These are phyloP conservation scores for Teunomyces atbi DNA, from an alignment of 805 yeast genomes.

Conservation along the genomic window DNA sequence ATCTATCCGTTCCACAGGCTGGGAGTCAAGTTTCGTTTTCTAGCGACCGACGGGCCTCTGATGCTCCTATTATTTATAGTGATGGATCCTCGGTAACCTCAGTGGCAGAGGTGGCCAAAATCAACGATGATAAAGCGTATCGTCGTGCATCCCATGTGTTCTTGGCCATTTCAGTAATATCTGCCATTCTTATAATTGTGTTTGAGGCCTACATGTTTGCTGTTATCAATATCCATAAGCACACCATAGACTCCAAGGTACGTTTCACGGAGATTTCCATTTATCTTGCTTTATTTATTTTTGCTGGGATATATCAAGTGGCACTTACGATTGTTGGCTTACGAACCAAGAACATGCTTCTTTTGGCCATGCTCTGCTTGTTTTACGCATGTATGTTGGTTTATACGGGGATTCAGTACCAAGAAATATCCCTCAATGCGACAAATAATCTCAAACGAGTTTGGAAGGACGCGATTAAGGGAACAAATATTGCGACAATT, in stretches of 20 bases:
- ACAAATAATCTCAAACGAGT: slow-evolving; percentile 19
- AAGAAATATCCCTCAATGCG: slow-evolving; percentile 26
- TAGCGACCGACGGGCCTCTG: not conserved
- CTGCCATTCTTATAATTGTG: slow-evolving; percentile 33
- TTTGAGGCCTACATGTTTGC: slow-evolving; percentile 42
- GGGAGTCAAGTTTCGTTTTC: not conserved
- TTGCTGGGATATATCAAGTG: slow-evolving; percentile 44
- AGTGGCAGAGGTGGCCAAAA: slow-evolving; percentile 2
- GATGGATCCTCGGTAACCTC: not conserved
- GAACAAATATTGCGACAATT: slow-evolving; percentile 44
- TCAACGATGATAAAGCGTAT: slow-evolving; percentile 7
- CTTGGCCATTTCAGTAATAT: slow-evolving; percentile 28
- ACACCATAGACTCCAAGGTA: slow-evolving; percentile 14
- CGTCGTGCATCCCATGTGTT: slow-evolving; percentile 14
- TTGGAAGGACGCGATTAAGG: slow-evolving; percentile 34
- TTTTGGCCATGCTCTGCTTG: slow-evolving; percentile 36
- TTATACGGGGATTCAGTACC: slow-evolving; percentile 47
- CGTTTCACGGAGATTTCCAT: slow-evolving; percentile 34
- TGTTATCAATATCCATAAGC: slow-evolving; percentile 33
- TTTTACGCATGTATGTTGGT: slow-evolving; percentile 44
- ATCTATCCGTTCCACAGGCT: not conserved
- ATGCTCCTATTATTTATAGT: not conserved
- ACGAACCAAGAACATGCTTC: slow-evolving; percentile 36
- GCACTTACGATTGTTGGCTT: slow-evolving; percentile 39
- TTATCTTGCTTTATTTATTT: slow-evolving; percentile 47